Base-by-base conservation (phyloP, 164 flowering plant genomes). In the Taxillus chinensis region DNA sequence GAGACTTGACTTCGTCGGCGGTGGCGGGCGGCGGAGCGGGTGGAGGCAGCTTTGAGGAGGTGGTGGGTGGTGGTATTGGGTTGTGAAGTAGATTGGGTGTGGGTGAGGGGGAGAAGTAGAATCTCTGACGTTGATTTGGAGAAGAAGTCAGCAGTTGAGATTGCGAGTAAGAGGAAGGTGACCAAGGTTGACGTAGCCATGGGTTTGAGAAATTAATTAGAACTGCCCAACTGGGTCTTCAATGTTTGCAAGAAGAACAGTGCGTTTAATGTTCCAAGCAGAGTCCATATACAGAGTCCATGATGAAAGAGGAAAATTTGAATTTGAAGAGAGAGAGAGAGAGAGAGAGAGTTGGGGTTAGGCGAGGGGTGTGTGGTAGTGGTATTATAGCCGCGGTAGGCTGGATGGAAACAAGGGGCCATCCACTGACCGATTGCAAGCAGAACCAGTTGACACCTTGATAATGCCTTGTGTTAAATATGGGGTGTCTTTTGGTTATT, bases 41-140 rank as follows among this genome's bases (percentile, higher is more conserved):
- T 14, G 70, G 90, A 64, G 75, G 86, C 71, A 64, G 89, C 58
- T 70, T 84, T 86, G 66, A 92, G 85, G 66, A 93, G 95, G 79
- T 83, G 84, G 75, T 74, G 87, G 45, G 85, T 68, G 58, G 71
- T 49, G 67, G 71, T 49, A 67, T 64, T 73, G 79, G 65, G 71
- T 41, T 75, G 78, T 68, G 83, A 49, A n/a, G 61, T 60, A 38
- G 95, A 80, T 15, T 82, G 85, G 2, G 86, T 72, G 79, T 89
- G 96, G 5, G 82, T 74, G 7, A 92, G 73, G 7, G 93, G 88
- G 2, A 87, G 76, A 9, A 77, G 15, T 0, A 80, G 11, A 5
- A 54, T 39, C 14, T 71, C 61, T 9, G 82, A 70, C 3, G 73
- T 46, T 0, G 75, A 68, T 39, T 61, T 41, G 62, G 62, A 71